Evolutionary conservation across 805 yeast species (phyloP), one percentile per base, ranked within the genome.

Genomic region (Saturnispora besseyi): DNA sequence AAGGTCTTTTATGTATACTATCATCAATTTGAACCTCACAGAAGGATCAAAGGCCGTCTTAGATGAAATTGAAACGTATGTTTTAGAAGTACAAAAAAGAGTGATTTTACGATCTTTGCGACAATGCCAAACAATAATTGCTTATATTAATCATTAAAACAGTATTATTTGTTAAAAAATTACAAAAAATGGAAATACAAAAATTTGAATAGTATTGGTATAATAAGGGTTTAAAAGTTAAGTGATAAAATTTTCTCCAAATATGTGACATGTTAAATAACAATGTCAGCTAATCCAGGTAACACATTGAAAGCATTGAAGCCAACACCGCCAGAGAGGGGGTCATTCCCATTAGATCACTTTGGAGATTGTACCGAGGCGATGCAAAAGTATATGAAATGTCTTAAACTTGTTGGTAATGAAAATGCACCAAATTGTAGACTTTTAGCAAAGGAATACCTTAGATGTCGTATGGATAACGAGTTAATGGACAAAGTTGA

Each of bases 321-420:
- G 12, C 96, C 97, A 9, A 84, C 91, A 0, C 96, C 99, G 22
- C 99, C 99, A 2, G 96, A 91, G 56, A 72, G 96, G 57, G 99
- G 99, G 0, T 87, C 98, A 0, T 91, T 91, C 66, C 99, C 98
- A 0, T 70, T 91, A 42, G 99, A 91, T 61, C 99, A 91, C 61
- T 71, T 67, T 53, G 83, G 82, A 7, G 98, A 93, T 55, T 91
- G 98, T 62, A 78, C 81, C 22, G 72, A 73, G 22, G 77, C 79
- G 51, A 93, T 90, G 93, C 63, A 74, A 41, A 77, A 77, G 44
- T 91, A 91, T 62, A 69, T 91, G 54, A 69, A 79, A 44, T 91
- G 99, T 67, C 69, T 91, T 66, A 82, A 84, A 61, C 69, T 80
- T 31, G 87, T 89, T 13, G 75, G 75, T 50, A 91, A 91, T 52